phyloP scores from a whole-genome alignment of 176 grass and related monocot genomes.

The Panicum miliaceum region DNA sequence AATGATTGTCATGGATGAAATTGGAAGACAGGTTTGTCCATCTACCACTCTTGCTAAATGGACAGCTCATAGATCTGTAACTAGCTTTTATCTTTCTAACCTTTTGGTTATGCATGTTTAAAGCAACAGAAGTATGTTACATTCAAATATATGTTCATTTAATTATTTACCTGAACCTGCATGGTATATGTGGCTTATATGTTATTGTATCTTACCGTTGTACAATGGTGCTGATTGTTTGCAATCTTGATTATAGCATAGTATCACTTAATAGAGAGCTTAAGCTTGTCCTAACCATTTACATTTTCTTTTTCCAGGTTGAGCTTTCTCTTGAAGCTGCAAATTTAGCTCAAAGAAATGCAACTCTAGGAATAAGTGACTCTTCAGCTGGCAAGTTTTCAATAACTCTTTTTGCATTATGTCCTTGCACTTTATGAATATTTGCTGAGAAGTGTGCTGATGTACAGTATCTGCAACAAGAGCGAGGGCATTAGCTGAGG shows the following conservation, averaged over 20 bases:
- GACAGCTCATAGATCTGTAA: neutral
- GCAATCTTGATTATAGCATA: neutral
- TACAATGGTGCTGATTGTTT: neutral
- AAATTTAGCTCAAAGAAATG: slow-evolving; percentile 80
- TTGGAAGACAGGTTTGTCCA: slow-evolving; percentile 83
- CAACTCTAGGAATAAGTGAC: slow-evolving; percentile 78
- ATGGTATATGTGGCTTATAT: neutral
- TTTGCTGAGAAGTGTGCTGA: slow-evolving; percentile 31
- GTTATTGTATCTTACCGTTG: neutral
- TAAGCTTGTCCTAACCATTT: slow-evolving; percentile 33
- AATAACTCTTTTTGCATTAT: slow-evolving; percentile 8
- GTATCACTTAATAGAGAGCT: neutral
- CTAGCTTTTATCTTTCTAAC: neutral
- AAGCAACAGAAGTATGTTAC: slow-evolving; percentile 15
- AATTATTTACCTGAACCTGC: neutral
- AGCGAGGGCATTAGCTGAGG: slow-evolving; percentile 87
- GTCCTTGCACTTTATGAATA: neutral
- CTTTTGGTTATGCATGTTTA: neutral
- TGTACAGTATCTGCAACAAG: slow-evolving; percentile 70
- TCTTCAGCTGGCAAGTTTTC: slow-evolving; percentile 67
- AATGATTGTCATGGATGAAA: slow-evolving; percentile 99
- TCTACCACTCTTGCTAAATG: slow-evolving; percentile 30
- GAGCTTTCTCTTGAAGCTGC: slow-evolving; percentile 97
- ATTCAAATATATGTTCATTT: slow-evolving; percentile 19
- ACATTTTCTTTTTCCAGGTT: slow-evolving; percentile 61